Conservation (phyloP, 1,284 basidiomycete species). For the Somion occarium region DNA sequence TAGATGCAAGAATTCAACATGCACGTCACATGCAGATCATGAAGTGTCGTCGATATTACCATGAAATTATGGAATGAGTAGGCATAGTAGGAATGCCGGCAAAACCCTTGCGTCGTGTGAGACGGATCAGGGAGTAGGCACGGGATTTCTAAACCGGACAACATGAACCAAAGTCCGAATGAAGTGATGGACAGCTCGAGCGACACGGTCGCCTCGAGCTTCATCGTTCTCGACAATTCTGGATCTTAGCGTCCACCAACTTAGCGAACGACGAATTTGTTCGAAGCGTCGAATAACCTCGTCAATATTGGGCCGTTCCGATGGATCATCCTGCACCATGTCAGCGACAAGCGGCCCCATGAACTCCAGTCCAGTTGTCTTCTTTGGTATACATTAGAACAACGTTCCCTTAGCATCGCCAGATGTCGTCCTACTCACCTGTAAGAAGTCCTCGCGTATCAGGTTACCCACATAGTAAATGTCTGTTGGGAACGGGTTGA, state of each 20-base stretch:
- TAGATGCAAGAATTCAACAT: no score
- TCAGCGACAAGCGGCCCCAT: conserved; percentile 8
- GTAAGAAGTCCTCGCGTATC: conserved; percentile 24
- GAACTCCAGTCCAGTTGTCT: conserved; percentile 10
- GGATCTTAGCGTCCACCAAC: conserved; percentile 3
- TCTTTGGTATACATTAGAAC: conserved; percentile 4
- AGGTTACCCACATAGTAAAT: conserved; percentile 28
- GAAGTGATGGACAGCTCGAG: conserved; percentile 1
- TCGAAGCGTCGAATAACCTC: conserved; percentile 11
- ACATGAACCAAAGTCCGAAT: conserved; percentile 1
- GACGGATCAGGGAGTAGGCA: conserved; percentile 1
- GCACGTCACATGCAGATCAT: no score
- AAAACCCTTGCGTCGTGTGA: not conserved
- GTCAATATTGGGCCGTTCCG: conserved; percentile 7
- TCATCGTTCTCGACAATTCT: not conserved
- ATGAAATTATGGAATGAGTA: no score
- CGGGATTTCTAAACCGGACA: not conserved
- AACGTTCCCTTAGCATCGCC: not conserved
- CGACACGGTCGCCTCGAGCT: not conserved
- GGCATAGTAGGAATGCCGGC: not conserved
- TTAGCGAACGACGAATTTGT: not conserved
- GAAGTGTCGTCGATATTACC: no score
- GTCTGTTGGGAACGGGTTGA: conserved; percentile 26
- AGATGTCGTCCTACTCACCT: conserved; percentile 7
- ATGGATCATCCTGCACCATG: conserved; percentile 11